Percentiles rank a stretch among this genome's conserved stretches.
Evolutionary conservation across 345 rosid species (phyloP).

Genomic region (Aegle marmelos): DNA sequence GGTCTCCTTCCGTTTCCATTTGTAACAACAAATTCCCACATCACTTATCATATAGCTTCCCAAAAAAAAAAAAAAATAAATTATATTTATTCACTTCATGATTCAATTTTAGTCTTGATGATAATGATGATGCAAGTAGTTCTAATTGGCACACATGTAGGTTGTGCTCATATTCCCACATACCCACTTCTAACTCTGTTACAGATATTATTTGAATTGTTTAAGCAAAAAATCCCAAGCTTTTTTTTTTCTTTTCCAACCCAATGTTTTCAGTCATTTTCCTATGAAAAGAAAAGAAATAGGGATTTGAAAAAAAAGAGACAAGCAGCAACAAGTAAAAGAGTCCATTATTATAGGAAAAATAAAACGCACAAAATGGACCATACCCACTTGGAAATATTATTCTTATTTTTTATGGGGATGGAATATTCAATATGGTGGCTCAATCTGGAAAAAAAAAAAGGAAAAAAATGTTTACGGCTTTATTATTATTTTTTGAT

Average conservation of each 20-base stretch:
- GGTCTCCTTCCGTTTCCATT: conserved; percentile 2
- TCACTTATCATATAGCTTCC: neutral
- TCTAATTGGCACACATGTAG: conserved; percentile 15
- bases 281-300: conserved; percentile 16
- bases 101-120: conserved; percentile 12
- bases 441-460: neutral
- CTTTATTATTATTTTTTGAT: conserved; percentile 11
- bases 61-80: neutral
- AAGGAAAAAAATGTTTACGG: neutral
- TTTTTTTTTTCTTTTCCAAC: neutral
- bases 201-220: neutral
- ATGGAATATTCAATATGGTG: conserved; percentile 9
- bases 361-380: neutral
- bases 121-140: conserved; percentile 16
- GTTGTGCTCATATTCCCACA: conserved; percentile 9
- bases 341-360: conserved; percentile 8
- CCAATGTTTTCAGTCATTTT: conserved; percentile 20
- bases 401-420: neutral
- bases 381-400: conserved; percentile 13
- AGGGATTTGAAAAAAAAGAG: conserved; percentile 23
- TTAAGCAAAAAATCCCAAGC: conserved; percentile 12
- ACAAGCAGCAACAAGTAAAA: conserved; percentile 21
- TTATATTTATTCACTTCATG: neutral
- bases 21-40: neutral
- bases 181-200: conserved; percentile 10